Conservation (phyloP, 1,139 yeast species). For the Debaryomyces sp. region DNA sequence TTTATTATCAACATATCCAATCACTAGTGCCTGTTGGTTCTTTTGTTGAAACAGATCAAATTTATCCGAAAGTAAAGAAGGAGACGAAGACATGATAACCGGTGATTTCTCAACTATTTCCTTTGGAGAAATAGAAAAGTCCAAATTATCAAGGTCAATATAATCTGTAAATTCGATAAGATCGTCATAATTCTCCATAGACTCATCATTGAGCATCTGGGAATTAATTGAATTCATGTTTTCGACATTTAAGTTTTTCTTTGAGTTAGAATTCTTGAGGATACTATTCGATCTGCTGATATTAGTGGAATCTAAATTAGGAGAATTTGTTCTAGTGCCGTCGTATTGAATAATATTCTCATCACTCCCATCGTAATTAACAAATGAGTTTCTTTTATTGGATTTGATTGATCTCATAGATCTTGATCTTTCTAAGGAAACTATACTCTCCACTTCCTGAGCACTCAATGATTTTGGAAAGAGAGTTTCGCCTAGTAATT, state of each 20-base stretch:
- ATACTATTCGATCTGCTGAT: slow-evolving; percentile 49
- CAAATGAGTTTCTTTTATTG: slow-evolving; percentile 45
- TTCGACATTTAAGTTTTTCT: slow-evolving; percentile 11
- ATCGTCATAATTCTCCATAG: slow-evolving; percentile 18
- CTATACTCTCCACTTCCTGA: slow-evolving; percentile 74
- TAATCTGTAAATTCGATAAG: slow-evolving; percentile 64
- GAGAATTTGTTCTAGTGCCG: slow-evolving; percentile 21
- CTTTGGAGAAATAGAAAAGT: slow-evolving; percentile 29
- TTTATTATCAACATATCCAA: background rate
- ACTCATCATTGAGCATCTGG: slow-evolving; percentile 10
- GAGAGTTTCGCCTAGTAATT: slow-evolving; percentile 59
- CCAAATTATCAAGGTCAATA: slow-evolving; percentile 58
- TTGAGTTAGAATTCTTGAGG: slow-evolving; percentile 37
- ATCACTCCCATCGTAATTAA: slow-evolving; percentile 52
- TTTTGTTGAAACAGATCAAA: background rate
- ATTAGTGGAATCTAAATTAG: slow-evolving; percentile 9
- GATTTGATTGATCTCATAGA: slow-evolving; percentile 54
- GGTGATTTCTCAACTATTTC: slow-evolving; percentile 1
- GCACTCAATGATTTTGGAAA: slow-evolving; percentile 71
- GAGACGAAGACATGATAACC: background rate
- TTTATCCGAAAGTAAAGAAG: background rate
- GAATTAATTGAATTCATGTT: slow-evolving; percentile 19
- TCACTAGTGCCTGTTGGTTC: background rate
- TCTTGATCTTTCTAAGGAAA: slow-evolving; percentile 69
- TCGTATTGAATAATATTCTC: slow-evolving; percentile 43